phyloP scores from a whole-genome alignment of 345 rosid genomes.

The Eucalyptus pumila region DNA sequence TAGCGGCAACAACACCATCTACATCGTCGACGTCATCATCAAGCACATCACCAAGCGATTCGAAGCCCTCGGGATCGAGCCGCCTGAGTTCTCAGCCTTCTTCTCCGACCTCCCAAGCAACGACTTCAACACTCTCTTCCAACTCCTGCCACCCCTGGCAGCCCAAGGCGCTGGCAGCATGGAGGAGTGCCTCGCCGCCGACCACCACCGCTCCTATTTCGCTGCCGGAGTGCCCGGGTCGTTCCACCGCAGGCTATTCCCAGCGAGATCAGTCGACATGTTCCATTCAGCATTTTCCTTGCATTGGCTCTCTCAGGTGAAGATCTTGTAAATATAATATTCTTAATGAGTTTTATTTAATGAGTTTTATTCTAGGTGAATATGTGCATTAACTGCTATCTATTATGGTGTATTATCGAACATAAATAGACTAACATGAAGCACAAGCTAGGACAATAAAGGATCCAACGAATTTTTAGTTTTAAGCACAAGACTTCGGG shows the following conservation, averaged over 20 bases:
- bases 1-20: constrained; percentile 64
- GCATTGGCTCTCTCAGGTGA: constrained; percentile 98
- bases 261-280: constrained; percentile 61
- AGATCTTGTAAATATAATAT: neutral
- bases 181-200: constrained; percentile 79
- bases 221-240: constrained; percentile 91
- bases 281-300: constrained; percentile 90
- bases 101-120: constrained; percentile 93
- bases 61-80: constrained; percentile 34
- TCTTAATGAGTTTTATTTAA: neutral
- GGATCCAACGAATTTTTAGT: neutral
- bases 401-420: neutral
- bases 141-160: constrained; percentile 54
- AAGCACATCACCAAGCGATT: constrained; percentile 70
- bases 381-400: neutral
- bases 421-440: neutral
- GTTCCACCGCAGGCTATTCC: constrained; percentile 76
- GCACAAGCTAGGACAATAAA: neutral
- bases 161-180: constrained; percentile 34
- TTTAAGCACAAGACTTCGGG: neutral
- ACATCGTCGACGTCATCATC: constrained; percentile 54
- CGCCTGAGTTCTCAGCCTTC: constrained; percentile 76
- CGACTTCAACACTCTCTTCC: constrained; percentile 93
- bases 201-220: constrained; percentile 63
- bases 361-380: neutral